These are phyloP conservation scores for Diversispora eburnea DNA, from an alignment of 192 early-diverging fungal species.

Conservation along the genomic window DNA sequence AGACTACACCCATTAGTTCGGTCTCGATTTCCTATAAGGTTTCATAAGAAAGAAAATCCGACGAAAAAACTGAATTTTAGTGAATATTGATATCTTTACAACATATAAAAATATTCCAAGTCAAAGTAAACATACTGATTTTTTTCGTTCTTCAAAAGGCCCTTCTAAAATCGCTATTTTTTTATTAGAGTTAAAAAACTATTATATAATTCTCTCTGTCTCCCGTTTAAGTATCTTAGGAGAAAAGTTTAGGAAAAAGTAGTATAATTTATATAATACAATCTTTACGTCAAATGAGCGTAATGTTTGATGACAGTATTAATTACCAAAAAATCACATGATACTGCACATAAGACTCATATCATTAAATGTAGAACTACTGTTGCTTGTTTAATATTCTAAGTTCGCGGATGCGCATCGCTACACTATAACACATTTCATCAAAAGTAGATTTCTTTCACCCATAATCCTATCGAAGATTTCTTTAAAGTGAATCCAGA, in stretches of 20 bases:
- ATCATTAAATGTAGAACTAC: too few relatives aligned
- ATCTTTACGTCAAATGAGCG: too few relatives aligned
- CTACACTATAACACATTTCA: too few relatives aligned
- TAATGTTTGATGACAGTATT: too few relatives aligned
- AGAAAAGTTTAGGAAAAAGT: not conserved
- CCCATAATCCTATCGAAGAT: too few relatives aligned
- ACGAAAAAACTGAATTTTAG: not conserved
- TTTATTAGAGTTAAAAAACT: not conserved
- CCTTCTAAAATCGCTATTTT: not conserved
- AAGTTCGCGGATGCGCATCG: too few relatives aligned
- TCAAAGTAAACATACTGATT: not conserved
- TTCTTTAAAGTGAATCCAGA: too few relatives aligned
- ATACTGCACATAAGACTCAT: too few relatives aligned
- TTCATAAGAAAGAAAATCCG: not conserved
- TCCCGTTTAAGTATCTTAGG: not conserved
- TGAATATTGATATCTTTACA: not conserved
- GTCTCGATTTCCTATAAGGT: conserved; percentile 1
- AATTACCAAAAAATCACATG: too few relatives aligned
- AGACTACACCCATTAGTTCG: not conserved
- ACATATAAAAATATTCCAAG: not conserved
- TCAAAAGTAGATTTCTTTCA: too few relatives aligned
- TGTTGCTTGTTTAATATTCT: too few relatives aligned
- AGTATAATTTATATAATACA: too few relatives aligned
- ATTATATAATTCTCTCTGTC: not conserved
- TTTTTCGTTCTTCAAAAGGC: not conserved